Evolutionary conservation across 306 rosid species (phyloP).

Genomic region (Hippophae tibetana): DNA sequence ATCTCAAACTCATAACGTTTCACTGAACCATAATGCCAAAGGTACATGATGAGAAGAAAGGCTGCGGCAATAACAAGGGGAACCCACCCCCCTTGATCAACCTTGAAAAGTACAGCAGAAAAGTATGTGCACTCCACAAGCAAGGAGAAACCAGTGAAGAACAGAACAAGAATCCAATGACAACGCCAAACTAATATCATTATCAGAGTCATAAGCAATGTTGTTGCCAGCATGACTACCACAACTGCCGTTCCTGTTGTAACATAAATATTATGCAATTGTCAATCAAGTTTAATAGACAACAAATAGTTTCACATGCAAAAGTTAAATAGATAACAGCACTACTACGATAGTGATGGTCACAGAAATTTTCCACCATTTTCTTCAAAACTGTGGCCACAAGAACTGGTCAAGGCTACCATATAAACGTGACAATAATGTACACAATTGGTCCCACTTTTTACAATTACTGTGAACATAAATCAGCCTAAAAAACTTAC

Average conservation of each 20-base stretch:
- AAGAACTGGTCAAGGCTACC: too few species aligned
- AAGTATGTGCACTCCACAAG: slow-evolving; percentile 78
- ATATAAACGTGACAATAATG: too few species aligned
- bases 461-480: too few species aligned
- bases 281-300: not conserved
- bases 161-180: slow-evolving; percentile 71
- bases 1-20: slow-evolving; percentile 77
- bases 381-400: too few species aligned
- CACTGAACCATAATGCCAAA: slow-evolving; percentile 84
- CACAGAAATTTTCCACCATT: too few species aligned
- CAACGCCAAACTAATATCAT: slow-evolving; percentile 94
- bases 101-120: slow-evolving; percentile 76
- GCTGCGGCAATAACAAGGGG: slow-evolving; percentile 81
- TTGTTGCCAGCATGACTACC: slow-evolving; percentile 81
- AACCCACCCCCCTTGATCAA: slow-evolving; percentile 92
- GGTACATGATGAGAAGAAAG: slow-evolving; percentile 68
- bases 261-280: slow-evolving; percentile 11
- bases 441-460: too few species aligned
- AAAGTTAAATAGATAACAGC: too few species aligned
- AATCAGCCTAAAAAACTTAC: too few species aligned
- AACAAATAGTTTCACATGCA: not conserved
- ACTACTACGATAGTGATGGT: too few species aligned
- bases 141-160: slow-evolving; percentile 58
- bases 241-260: slow-evolving; percentile 85
- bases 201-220: slow-evolving; percentile 71